These are phyloP conservation scores for Fusarium hostae DNA, from an alignment of 2,329 filamentous ascomycete genomes.

Conservation along the genomic window DNA sequence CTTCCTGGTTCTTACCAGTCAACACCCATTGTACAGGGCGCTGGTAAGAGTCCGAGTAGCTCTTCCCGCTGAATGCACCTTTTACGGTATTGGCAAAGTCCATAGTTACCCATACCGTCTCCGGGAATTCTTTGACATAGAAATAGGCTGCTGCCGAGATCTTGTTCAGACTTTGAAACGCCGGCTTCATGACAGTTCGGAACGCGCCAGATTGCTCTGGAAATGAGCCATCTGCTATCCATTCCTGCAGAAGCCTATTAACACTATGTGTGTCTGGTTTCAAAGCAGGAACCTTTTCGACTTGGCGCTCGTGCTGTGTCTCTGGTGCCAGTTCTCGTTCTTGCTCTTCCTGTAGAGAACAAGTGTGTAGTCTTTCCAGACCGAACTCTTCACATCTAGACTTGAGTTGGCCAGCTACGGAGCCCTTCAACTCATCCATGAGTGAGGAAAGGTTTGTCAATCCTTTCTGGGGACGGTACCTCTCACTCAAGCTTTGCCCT, in stretches of 20 bases:
- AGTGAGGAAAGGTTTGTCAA: background rate
- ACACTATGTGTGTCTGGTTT: slow-evolving; percentile 55
- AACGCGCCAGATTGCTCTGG: background rate
- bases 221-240: slow-evolving; percentile 17
- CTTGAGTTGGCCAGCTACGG: background rate
- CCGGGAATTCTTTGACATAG: slow-evolving; percentile 21
- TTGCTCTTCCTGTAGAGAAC: slow-evolving; percentile 70
- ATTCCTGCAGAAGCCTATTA: slow-evolving; percentile 53
- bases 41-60: slow-evolving; percentile 36
- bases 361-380: background rate
- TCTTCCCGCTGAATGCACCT: background rate
- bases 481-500: slow-evolving; percentile 59
- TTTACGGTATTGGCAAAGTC: slow-evolving; percentile 36
- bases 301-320: slow-evolving; percentile 67
- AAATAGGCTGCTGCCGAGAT: slow-evolving; percentile 36
- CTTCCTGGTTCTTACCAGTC: background rate
- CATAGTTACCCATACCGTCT: slow-evolving; percentile 21
- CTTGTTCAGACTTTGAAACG: slow-evolving; percentile 23
- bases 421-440: background rate
- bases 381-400: slow-evolving; percentile 18
- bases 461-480: slow-evolving; percentile 58
- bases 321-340: slow-evolving; percentile 75
- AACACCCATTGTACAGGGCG: slow-evolving; percentile 43
- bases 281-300: slow-evolving; percentile 57
- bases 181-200: slow-evolving; percentile 3